Conservation (phyloP, 345 rosid species). For the Limnanthes douglasii region DNA sequence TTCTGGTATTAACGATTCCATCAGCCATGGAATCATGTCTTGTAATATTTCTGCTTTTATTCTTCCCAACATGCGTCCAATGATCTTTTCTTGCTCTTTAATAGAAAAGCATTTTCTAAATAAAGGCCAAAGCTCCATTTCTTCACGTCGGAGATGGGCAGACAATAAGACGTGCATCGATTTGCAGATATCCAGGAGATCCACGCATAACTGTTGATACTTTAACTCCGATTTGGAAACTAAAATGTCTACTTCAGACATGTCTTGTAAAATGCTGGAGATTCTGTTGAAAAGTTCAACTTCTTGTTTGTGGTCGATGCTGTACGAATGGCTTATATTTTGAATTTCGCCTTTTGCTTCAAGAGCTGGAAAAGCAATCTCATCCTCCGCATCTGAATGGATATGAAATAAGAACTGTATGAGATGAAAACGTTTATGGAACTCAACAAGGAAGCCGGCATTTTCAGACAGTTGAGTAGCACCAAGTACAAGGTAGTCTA, state of each 20-base stretch:
- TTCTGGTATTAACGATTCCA: slow-evolving; percentile 35
- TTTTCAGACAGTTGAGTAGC: slow-evolving; percentile 40
- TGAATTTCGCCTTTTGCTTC: slow-evolving; percentile 49
- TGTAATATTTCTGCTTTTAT: slow-evolving; percentile 49
- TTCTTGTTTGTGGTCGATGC: slow-evolving; percentile 59
- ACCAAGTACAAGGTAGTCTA: slow-evolving; percentile 47
- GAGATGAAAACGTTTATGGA: slow-evolving; percentile 36
- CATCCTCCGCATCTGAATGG: slow-evolving; percentile 69
- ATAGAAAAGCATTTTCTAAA: slow-evolving; percentile 42
- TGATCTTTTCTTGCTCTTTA: slow-evolving; percentile 62
- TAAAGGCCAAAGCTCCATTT: slow-evolving; percentile 59
- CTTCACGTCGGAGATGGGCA: slow-evolving; percentile 60
- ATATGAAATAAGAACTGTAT: slow-evolving; percentile 36
- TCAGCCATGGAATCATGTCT: slow-evolving; percentile 73
- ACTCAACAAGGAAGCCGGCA: slow-evolving; percentile 30
- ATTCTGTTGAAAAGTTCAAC: slow-evolving; percentile 30
- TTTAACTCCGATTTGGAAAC: slow-evolving; percentile 14
- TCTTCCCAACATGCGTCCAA: slow-evolving; percentile 60
- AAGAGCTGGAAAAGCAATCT: slow-evolving; percentile 69
- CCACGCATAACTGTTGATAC: slow-evolving; percentile 29
- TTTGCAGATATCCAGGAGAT: slow-evolving; percentile 45
- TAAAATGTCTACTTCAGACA: slow-evolving; percentile 22
- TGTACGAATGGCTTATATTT: slow-evolving; percentile 49
- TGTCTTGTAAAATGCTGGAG: slow-evolving; percentile 45
- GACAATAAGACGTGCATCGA: slow-evolving; percentile 48